Evolutionary conservation across 345 rosid genomes (phyloP).

Genomic region (Eucalyptus regnans): DNA sequence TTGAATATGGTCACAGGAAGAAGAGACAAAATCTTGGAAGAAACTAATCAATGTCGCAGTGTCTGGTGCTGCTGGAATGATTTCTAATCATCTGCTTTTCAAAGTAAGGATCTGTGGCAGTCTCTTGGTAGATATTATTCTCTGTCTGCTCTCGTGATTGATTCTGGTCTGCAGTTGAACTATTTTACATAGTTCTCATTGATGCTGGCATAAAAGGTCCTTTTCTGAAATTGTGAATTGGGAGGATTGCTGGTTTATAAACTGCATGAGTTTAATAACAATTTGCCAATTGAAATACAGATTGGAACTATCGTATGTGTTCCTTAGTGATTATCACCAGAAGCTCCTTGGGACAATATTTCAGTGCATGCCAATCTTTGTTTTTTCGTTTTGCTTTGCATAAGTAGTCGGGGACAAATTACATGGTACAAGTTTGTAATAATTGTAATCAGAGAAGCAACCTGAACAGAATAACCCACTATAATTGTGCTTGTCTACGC

Average conservation of each 20-base stretch:
- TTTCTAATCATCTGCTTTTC: slow-evolving; percentile 90
- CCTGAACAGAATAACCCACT: neutral
- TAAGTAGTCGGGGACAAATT: neutral
- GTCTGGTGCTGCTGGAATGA: slow-evolving; percentile 98
- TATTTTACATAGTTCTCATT: neutral
- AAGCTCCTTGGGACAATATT: neutral
- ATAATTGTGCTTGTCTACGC: neutral
- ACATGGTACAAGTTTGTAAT: neutral
- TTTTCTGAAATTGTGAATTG: neutral
- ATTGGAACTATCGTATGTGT: neutral
- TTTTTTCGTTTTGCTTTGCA: neutral
- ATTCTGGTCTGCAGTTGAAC: neutral
- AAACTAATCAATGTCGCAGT: slow-evolving; percentile 67
- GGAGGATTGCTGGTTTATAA: neutral
- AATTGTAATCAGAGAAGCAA: neutral
- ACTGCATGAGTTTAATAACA: neutral
- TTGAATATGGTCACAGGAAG: slow-evolving; percentile 43
- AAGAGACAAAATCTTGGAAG: slow-evolving; percentile 90
- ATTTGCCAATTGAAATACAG: neutral
- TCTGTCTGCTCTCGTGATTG: neutral
- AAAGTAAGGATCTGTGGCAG: slow-evolving; percentile 35
- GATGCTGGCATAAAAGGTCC: neutral
- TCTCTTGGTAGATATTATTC: neutral
- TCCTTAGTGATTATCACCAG: neutral
- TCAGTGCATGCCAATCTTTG: neutral